Evolutionary conservation across 345 rosid genomes (phyloP), one percentile per base, ranked within the genome.

Genomic region (Excoecaria agallocha): DNA sequence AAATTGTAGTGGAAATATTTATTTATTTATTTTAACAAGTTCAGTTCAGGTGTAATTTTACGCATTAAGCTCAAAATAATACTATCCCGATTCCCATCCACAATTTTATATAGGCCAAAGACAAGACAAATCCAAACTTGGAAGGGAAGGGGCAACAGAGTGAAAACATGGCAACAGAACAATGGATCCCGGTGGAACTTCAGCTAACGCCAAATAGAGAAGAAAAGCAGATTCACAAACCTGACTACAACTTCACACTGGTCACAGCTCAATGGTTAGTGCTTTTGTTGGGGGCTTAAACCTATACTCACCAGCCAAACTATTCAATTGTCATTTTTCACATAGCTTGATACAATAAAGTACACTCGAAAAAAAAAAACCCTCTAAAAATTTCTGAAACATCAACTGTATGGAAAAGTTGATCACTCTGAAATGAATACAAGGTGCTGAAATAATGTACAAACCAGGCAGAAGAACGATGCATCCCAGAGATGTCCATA

Each of bases 361-460:
- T 58, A 65, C 75, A 78, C 75, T 72, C 82, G 43, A 70, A 17
- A 13, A 38, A 61, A 30, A 3, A 19, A 63, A 35, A 41, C 9
- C 7, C 49, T 39, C 12, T n/a, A 10, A 63, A 69, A 70, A 58
- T 54, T 71, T 35, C 70, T 52, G 16, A 77, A 58, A 45, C 68
- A 69, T 76, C 71, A 17, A 54, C 39, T 24, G 9, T 16, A 12
- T 15, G 55, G 64, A 65, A 48, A 78, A 76, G 17, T 25, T 55
- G 38, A 37, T 63, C 69, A 38, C 63, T 63, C 43, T 41, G 16
- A 72, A 41, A 75, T 37, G 39, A 17, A 22, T 50, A 71, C 17
- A 12, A 62, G 59, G 63, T 54, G 51, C 72, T 41, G 66, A 78
- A 78, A 82, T 81, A 79, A 73, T 84, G 69, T 82, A 84, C 86